Conservation (phyloP, 768 basidiomycete genomes). For the Suillus discolor region DNA sequence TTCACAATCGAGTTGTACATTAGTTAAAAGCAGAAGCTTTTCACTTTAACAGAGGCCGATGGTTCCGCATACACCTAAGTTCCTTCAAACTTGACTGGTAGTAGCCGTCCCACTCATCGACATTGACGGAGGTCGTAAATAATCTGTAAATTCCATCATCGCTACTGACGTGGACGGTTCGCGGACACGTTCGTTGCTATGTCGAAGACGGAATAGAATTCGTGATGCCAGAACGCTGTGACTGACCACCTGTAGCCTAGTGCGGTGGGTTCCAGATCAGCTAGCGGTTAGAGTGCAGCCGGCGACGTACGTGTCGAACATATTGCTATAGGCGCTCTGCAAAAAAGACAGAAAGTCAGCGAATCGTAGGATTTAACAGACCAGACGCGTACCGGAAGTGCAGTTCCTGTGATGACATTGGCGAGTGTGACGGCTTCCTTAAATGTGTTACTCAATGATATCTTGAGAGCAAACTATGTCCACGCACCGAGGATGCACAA, state of each 20-base stretch:
- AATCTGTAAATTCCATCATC: not conserved
- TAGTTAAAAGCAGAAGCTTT: not conserved
- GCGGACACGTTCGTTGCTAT: constrained; percentile 14
- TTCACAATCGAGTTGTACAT: not conserved
- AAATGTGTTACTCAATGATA: not conserved
- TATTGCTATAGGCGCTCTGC: not conserved
- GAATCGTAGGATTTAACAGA: not conserved
- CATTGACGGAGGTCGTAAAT: not conserved
- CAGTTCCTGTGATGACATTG: constrained; percentile 13
- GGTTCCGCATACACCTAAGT: not conserved
- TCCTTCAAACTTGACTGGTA: not conserved
- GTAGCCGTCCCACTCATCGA: not conserved
- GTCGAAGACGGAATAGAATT: constrained; percentile 30
- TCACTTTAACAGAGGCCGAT: not conserved
- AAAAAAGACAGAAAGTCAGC: not conserved
- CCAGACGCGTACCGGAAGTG: constrained; percentile 12
- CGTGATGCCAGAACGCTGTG: constrained; percentile 29
- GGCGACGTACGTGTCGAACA: constrained; percentile 4
- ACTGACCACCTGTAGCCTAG: constrained; percentile 22
- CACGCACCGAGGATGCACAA: constrained; percentile 19
- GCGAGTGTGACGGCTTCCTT: constrained; percentile 16
- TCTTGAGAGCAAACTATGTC: not conserved
- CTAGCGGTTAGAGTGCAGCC: not conserved
- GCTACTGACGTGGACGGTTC: not conserved
- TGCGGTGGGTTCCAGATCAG: not conserved